phyloP scores from a whole-genome alignment of 768 basidiomycete species.

The Podaxis mareebaensis region DNA sequence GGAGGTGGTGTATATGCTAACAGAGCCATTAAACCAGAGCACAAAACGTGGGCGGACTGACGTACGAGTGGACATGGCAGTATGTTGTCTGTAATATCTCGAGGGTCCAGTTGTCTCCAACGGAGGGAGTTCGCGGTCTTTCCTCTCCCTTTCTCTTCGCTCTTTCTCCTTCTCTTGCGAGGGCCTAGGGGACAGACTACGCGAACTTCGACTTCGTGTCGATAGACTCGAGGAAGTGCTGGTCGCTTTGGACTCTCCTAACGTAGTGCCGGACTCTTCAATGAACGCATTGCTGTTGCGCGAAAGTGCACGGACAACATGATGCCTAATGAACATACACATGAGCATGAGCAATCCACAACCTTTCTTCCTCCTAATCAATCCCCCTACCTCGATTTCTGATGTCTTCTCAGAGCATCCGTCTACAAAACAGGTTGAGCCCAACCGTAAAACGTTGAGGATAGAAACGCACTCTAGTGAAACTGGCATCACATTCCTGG shows the following conservation, averaged over 20 bases:
- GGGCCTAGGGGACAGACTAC: constrained; percentile 38
- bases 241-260: constrained; percentile 23
- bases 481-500: constrained; percentile 79
- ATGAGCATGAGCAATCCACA: constrained; percentile 11
- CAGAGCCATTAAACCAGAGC: not conserved
- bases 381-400: constrained; percentile 64
- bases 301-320: constrained; percentile 12
- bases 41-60: constrained; percentile 13
- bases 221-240: constrained; percentile 31
- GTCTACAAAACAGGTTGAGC: constrained; percentile 45
- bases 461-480: constrained; percentile 63
- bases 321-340: constrained; percentile 21
- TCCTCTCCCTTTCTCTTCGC: constrained; percentile 18
- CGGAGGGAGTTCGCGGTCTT: constrained; percentile 27
- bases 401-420: constrained; percentile 79
- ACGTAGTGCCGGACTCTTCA: constrained; percentile 39
- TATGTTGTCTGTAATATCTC: constrained; percentile 70
- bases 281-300: constrained; percentile 65
- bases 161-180: constrained; percentile 42
- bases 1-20: not conserved
- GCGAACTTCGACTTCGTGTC: constrained; percentile 48
- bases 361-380: not conserved
- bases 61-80: constrained; percentile 45
- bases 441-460: constrained; percentile 5
- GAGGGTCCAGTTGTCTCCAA: constrained; percentile 36